These are phyloP conservation scores for Pilobolus umbonatus DNA, from an alignment of 192 early-diverging fungal species.

Conservation along the genomic window DNA sequence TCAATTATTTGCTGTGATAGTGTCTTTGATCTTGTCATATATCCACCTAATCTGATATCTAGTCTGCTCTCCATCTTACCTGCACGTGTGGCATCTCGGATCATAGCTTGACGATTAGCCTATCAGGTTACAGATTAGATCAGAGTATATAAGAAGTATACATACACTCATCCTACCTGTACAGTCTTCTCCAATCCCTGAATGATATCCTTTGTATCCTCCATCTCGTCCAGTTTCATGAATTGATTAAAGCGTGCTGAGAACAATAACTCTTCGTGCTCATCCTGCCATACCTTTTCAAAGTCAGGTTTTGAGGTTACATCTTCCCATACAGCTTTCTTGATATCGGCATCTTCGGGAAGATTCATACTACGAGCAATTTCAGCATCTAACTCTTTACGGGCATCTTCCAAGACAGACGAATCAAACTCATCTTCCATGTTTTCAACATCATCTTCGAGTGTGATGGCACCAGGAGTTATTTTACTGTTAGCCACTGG, in stretches of 20 bases:
- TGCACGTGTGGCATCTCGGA: conserved; percentile 65
- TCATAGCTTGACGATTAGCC: conserved; percentile 64
- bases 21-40: conserved; percentile 63
- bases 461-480: conserved; percentile 32
- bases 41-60: conserved; percentile 75
- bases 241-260: conserved; percentile 29
- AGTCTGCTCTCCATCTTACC: conserved; percentile 86
- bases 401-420: conserved; percentile 50
- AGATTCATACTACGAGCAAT: conserved; percentile 18
- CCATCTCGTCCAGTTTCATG: conserved; percentile 25
- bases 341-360: conserved; percentile 31
- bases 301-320: conserved; percentile 29
- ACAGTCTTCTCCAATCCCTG: conserved; percentile 32
- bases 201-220: conserved; percentile 31
- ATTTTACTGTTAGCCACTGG: conserved; percentile 63
- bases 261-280: conserved; percentile 33
- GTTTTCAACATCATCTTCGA: conserved; percentile 33
- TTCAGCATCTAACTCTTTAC: conserved; percentile 49
- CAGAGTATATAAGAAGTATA: background rate
- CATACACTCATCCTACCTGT: conserved; percentile 20
- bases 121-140: conserved; percentile 16
- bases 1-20: conserved; percentile 57
- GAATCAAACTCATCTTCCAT: conserved; percentile 61
- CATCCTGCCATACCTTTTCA: conserved; percentile 28
- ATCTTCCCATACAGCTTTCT: conserved; percentile 30